These are phyloP conservation scores for Iberis amara DNA, from an alignment of 441 rosid species.

Conservation along the genomic window DNA sequence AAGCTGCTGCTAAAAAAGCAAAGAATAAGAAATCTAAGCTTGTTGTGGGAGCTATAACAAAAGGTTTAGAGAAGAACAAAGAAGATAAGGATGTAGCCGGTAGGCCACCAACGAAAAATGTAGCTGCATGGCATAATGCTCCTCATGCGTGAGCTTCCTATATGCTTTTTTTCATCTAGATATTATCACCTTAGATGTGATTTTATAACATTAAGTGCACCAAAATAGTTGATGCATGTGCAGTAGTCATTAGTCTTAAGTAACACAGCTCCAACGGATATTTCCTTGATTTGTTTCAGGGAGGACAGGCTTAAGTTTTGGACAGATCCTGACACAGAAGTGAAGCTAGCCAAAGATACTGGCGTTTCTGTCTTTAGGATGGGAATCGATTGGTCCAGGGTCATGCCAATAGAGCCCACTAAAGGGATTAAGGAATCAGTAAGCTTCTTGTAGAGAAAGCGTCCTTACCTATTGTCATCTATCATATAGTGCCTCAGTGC, in stretches of 20 bases:
- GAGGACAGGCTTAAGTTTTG: constrained; percentile 88
- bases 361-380: constrained; percentile 75
- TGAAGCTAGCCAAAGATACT: constrained; percentile 81
- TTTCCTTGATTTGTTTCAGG: constrained; percentile 44
- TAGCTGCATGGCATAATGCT: constrained; percentile 92
- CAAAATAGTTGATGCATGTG: background rate
- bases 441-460: constrained; percentile 28
- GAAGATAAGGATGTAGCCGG: constrained; percentile 33
- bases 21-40: constrained; percentile 46
- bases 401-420: constrained; percentile 84
- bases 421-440: constrained; percentile 63
- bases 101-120: constrained; percentile 58
- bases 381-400: constrained; percentile 90
- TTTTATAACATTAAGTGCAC: no score
- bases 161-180: no score
- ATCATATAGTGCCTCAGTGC: constrained; percentile 1
- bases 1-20: constrained; percentile 45
- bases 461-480: constrained; percentile 2
- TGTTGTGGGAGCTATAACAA: constrained; percentile 86
- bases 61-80: constrained; percentile 59
- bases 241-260: constrained; percentile 14
- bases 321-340: constrained; percentile 91
- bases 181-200: no score
- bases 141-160: constrained; percentile 64
- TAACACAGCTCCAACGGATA: constrained; percentile 14